Evolutionary conservation across 2,329 filamentous ascomycete genomes (phyloP), one percentile per base, ranked within the genome.

Genomic region (Helminthosporium solani): DNA sequence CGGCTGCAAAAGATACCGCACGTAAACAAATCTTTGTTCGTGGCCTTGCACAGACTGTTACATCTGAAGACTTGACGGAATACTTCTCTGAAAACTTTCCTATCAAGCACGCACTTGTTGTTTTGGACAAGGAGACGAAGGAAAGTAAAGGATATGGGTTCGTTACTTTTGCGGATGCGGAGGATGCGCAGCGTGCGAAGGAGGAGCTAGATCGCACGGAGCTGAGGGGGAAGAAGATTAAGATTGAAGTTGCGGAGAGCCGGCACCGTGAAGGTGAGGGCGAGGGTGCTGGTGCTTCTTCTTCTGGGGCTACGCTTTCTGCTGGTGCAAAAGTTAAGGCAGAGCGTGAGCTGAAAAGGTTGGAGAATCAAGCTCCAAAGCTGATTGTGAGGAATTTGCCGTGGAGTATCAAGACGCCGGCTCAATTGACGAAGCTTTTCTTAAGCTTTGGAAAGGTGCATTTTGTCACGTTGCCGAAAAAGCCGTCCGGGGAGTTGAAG

Each of bases 21-120:
- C 92, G 36, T 46, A 54, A 58, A 50, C 62, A 65, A 50, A 83
- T 99, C 56, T 99, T 99, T 74, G 86, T 99, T 54, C 88, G 92
- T 60, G 91, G 88, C 40, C 81, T 99, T 38, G 88, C 91, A 16
- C 74, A 85, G 18, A 81, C 79, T 19, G 85, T 86, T 30, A 97
- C 91, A 27, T 88, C 83, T 66, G 90, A 96, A 63, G 80, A 80
- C 42, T 78, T 99, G 53, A 88, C 90, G 48, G 85, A 90, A 48
- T 86, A 91, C 70, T 99, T 99, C 73, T 97, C 94, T 6, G 84
- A 96, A 68, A 87, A 90, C 49, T 97, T 89, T 62, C 91, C 95
- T 7, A 83, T 99, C 67, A 97, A 96, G 72, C 92, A 97, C 71
- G 92, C 94, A 42, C 88, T 87, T n/a, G 90, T 95, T 3, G 90